Evolutionary conservation across 2,329 filamentous ascomycete genomes (phyloP), one percentile per base, ranked within the genome.

Genomic region (Botrytis sinoallii): DNA sequence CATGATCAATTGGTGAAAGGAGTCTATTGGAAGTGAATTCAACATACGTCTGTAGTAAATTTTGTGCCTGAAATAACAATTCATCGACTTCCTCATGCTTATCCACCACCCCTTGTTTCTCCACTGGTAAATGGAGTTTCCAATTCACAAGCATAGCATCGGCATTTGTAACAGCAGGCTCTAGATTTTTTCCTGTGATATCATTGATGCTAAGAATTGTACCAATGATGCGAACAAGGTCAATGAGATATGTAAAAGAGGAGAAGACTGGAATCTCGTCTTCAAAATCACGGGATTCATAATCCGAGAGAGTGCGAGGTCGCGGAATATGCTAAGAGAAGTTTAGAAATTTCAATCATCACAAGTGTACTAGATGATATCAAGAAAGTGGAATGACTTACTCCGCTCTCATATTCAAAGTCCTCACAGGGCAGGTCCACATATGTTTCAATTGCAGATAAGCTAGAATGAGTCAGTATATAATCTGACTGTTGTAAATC

Each of bases 361-460:
- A 57, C 52, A 29, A 57, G 46, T 22, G 8, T 42, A 72, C 75
- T 22, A 76, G 22, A 57, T 8, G 66, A 48, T 6, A n/a, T 57
- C 35, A 68, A 25, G 60, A 44, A 32, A 25, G 18, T 25, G 1
- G 29, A 22, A 32, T 22, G 46, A 77, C 82, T 77, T 78, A 84
- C 83, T 74, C 83, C 83, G 74, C 81, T 78, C 55, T 83, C 81
- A 73, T 83, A 84, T 75, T 84, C 81, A 78, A 79, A 82, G 75
- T 84, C 82, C 76, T 84, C 83, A 67, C 82, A 84, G 1, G 83
- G 83, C 29, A 84, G 74, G 59, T 83, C 82, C 25, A 82, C 80
- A 32, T 83, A 80, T 35, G 79, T 78, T 22, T 80, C 77, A 38
- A 82, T 75, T 18, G 80, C 77, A 25, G 75, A 78, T 40, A 82